Percentiles rank a stretch among this genome's conserved stretches.
Evolutionary conservation across 2,329 filamentous ascomycete species (phyloP).

Genomic region (Stachybotrys chartarum): DNA sequence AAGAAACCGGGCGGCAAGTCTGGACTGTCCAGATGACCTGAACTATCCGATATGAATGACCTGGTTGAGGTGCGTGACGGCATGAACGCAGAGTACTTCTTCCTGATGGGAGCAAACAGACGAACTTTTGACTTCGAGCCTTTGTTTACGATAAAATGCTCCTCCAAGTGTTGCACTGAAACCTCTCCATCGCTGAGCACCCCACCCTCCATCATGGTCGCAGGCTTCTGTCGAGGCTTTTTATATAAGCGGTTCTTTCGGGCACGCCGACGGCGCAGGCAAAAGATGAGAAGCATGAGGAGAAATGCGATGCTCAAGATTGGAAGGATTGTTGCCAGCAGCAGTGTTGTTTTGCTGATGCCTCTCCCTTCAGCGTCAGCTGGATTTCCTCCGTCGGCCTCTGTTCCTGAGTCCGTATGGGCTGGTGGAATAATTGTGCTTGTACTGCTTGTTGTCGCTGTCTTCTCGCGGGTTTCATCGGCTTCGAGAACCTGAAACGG

Average conservation of each 20-base stretch:
- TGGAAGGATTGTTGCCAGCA: slow-evolving; percentile 38
- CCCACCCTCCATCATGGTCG: not conserved
- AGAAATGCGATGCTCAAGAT: slow-evolving; percentile 27
- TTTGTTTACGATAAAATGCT: not conserved
- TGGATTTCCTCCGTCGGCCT: slow-evolving; percentile 6
- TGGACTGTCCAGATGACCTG: slow-evolving; percentile 12
- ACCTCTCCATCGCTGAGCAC: not conserved
- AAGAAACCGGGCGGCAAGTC: slow-evolving; percentile 15
- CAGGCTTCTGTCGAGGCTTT: slow-evolving; percentile 21
- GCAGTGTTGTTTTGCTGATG: slow-evolving; percentile 24
- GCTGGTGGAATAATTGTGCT: not conserved
- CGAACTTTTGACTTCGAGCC: not conserved
- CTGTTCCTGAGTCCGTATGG: not conserved
- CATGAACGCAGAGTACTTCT: slow-evolving; percentile 13
- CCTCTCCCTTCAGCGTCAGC: slow-evolving; percentile 10
- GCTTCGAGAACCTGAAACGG: slow-evolving; percentile 24
- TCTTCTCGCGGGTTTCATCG: slow-evolving; percentile 7
- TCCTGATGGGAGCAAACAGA: slow-evolving; percentile 10
- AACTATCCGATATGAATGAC: slow-evolving; percentile 17
- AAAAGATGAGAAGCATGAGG: slow-evolving; percentile 24
- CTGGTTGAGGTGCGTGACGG: slow-evolving; percentile 13
- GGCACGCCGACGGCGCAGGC: slow-evolving; percentile 19
- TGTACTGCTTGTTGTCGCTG: not conserved
- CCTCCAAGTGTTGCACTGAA: slow-evolving; percentile 14
- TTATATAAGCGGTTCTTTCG: slow-evolving; percentile 18